These are phyloP conservation scores for Neonectria sp. DNA, from an alignment of 2,329 filamentous ascomycete species.

Conservation along the genomic window DNA sequence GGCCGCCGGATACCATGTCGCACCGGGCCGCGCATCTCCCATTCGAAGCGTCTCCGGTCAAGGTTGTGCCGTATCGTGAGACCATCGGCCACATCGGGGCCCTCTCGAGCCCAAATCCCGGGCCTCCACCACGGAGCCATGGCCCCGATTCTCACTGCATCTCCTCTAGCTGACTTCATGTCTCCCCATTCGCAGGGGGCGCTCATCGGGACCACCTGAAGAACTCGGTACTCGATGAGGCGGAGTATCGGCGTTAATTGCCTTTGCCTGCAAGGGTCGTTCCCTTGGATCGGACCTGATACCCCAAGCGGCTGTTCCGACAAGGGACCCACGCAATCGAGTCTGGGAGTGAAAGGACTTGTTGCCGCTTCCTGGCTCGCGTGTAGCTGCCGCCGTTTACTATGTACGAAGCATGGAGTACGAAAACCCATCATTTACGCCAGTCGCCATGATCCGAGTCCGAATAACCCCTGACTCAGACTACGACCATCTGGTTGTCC, in stretches of 20 bases:
- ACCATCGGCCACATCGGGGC: background rate
- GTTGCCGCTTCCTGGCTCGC: background rate
- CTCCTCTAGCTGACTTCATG: conserved; percentile 3
- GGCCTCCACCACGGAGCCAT: conserved; percentile 1
- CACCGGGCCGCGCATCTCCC: background rate
- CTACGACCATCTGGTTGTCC: background rate
- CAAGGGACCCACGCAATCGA: conserved; percentile 5
- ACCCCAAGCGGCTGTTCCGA: background rate
- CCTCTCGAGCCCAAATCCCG: conserved; percentile 4
- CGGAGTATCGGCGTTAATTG: conserved; percentile 11
- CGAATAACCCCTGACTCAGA: background rate
- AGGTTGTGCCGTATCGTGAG: conserved; percentile 10
- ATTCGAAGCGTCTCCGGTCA: background rate
- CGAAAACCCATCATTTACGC: background rate
- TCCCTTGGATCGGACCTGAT: conserved; percentile 8
- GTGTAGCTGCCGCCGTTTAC: background rate
- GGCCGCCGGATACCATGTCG: background rate
- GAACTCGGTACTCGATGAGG: background rate
- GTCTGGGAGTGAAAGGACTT: background rate
- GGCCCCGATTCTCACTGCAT: conserved; percentile 14
- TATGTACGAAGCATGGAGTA: background rate
- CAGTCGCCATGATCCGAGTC: background rate
- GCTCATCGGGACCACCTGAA: background rate
- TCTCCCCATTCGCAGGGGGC: background rate
- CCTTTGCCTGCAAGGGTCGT: conserved; percentile 2